A percentile compares a stretch with the other conserved stretches of the same genome.
Evolutionary conservation across 805 yeast species (phyloP).

Genomic region (Lachancea lanzarotensis): DNA sequence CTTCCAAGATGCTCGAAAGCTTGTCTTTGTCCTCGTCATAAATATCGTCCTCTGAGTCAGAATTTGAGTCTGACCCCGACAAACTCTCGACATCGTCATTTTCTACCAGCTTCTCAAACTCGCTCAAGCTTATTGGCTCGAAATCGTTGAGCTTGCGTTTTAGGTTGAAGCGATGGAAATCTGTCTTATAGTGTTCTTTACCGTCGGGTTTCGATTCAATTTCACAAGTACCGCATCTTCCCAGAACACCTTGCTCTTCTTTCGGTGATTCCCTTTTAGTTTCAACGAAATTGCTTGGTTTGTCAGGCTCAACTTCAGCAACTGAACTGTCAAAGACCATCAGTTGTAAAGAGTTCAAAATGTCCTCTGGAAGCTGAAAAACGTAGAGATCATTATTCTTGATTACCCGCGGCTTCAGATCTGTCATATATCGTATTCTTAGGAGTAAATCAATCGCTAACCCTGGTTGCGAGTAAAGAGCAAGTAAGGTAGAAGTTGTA

Average conservation of each 20-base stretch:
- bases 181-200: slow-evolving; percentile 49
- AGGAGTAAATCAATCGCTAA: too few species aligned
- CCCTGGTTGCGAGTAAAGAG: background rate
- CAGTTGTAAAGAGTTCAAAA: slow-evolving; percentile 44
- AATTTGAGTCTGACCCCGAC: slow-evolving; percentile 46
- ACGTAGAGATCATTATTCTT: slow-evolving; percentile 41
- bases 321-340: slow-evolving; percentile 51
- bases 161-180: slow-evolving; percentile 51
- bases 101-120: slow-evolving; percentile 44
- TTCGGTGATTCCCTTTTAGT: background rate
- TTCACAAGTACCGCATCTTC: slow-evolving; percentile 24
- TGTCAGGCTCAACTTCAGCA: slow-evolving; percentile 27
- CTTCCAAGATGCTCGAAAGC: slow-evolving; percentile 25
- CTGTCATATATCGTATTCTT: background rate
- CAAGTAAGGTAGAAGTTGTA: background rate
- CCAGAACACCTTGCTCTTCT: background rate
- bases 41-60: slow-evolving; percentile 27
- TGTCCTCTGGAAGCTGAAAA: slow-evolving; percentile 37
- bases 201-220: slow-evolving; percentile 17
- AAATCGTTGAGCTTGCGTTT: slow-evolving; percentile 46
- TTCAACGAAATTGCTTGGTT: slow-evolving; percentile 1
- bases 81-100: slow-evolving; percentile 46
- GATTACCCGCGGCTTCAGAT: background rate
- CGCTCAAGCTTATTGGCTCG: slow-evolving; percentile 44
- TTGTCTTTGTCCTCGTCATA: slow-evolving; percentile 21